These are phyloP conservation scores for Echinosophora koreensis DNA, from an alignment of 306 rosid species.

Conservation along the genomic window DNA sequence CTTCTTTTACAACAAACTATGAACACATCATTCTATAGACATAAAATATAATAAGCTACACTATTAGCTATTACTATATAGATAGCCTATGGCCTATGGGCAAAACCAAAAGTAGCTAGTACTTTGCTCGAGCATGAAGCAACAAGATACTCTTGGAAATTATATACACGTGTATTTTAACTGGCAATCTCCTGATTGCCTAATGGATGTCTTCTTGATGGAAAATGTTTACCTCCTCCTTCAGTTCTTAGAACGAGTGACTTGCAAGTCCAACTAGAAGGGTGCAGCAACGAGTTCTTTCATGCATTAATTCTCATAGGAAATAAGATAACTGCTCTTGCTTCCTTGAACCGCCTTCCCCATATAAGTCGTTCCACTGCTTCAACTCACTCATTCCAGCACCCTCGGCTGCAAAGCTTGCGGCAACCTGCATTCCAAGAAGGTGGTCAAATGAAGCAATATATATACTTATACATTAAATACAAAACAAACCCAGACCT, in stretches of 20 bases:
- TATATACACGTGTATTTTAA: slow-evolving; percentile 21
- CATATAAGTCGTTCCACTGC: slow-evolving; percentile 88
- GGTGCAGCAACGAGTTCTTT: slow-evolving; percentile 6
- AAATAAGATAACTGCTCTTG: slow-evolving; percentile 77
- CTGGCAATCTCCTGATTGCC: slow-evolving; percentile 20
- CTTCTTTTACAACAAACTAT: neutral
- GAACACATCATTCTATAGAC: slow-evolving; percentile 17
- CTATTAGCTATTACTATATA: slow-evolving; percentile 23
- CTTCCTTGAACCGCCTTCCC: slow-evolving; percentile 96
- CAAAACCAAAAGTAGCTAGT: slow-evolving; percentile 29
- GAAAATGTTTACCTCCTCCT: slow-evolving; percentile 1
- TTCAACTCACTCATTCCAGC: slow-evolving; percentile 82
- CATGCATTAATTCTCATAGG: slow-evolving; percentile 54
- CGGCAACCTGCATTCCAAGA: slow-evolving; percentile 68
- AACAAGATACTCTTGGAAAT: slow-evolving; percentile 21
- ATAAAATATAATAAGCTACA: slow-evolving; percentile 33
- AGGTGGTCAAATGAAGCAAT: slow-evolving; percentile 22
- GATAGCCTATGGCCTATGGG: neutral
- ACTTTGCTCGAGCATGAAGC: slow-evolving; percentile 31
- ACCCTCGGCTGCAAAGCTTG: slow-evolving; percentile 88
- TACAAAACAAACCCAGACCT: slow-evolving; percentile 7
- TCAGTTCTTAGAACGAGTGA: neutral
- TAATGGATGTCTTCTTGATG: neutral
- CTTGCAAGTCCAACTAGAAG: slow-evolving; percentile 24
- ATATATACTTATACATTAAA: neutral